These are phyloP conservation scores for Naganishia liquefaciens DNA, from an alignment of 1,284 basidiomycete genomes.

Conservation along the genomic window DNA sequence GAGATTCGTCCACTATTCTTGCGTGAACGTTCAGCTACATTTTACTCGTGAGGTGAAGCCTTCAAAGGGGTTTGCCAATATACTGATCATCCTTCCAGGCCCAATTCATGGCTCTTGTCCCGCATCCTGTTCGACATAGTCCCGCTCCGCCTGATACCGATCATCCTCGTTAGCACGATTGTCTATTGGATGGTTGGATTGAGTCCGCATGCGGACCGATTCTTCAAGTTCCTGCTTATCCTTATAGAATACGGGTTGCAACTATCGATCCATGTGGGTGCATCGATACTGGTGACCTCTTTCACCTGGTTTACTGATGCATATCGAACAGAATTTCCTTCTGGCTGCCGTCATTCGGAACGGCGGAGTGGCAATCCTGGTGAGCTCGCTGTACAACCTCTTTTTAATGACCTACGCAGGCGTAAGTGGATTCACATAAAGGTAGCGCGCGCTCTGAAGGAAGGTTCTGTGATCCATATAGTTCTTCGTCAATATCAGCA, in stretches of 20 bases:
- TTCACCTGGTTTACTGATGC: too few relatives aligned
- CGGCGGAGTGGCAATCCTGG: slow-evolving; percentile 80
- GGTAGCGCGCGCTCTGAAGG: background rate
- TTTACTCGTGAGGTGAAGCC: slow-evolving; percentile 59
- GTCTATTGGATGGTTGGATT: slow-evolving; percentile 87
- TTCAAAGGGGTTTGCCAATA: background rate
- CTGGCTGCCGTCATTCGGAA: slow-evolving; percentile 76
- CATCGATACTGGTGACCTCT: background rate
- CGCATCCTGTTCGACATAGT: slow-evolving; percentile 80
- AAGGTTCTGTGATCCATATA: slow-evolving; percentile 35
- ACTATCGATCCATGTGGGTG: slow-evolving; percentile 77
- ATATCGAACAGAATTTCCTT: slow-evolving; percentile 70
- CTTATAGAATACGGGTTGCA: slow-evolving; percentile 72
- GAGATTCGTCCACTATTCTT: slow-evolving; percentile 79
- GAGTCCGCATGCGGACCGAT: slow-evolving; percentile 64
- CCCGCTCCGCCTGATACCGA: slow-evolving; percentile 78
- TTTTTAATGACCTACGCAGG: slow-evolving; percentile 79
- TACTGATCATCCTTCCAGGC: slow-evolving; percentile 55
- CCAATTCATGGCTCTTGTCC: slow-evolving; percentile 81
- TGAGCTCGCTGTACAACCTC: slow-evolving; percentile 71
- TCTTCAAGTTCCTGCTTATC: slow-evolving; percentile 80
- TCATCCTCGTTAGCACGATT: slow-evolving; percentile 72
- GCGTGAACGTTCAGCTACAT: slow-evolving; percentile 75
- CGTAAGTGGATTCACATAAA: slow-evolving; percentile 46
- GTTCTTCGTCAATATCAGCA: slow-evolving; percentile 72